Evolutionary conservation across 2,329 filamentous ascomycete genomes (phyloP), one percentile per base, ranked within the genome.

Genomic region (Monascus ruber): DNA sequence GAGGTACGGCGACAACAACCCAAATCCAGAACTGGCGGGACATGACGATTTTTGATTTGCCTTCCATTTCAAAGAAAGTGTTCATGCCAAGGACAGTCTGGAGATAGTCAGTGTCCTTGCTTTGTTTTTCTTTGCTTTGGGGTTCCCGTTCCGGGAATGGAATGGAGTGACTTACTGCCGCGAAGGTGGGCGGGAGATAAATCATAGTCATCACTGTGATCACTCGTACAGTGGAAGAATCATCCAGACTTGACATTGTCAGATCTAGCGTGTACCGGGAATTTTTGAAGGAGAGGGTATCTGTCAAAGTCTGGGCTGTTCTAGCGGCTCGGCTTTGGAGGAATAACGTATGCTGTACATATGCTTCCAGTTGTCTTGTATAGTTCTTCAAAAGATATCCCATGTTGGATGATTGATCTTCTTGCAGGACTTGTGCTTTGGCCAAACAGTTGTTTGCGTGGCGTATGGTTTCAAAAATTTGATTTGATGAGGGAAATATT

Each of bases 21-120:
- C 58, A 66, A 39, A 66, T 66, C 63, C 63, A 66, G 24, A 65
- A 51, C 48, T 58, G 59, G 6, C 54, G 47, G 3, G 58, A 59
- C 4, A 51, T 50, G n/a, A 60, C 43, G 7, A 64, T 52, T 4
- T 48, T 39, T 8, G 47, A 56, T 1, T 52, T 38, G 7, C 50
- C 26, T 28, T 64, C 54, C 42, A 61, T 47, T 24, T 52, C 53
- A 35, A 65, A 65, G 37, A 65, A 52, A 2, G 39, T 60, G 45
- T 64, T 65, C 62, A 65, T 65, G 2, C 63, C 62, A 38, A 66
- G 63, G 34, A 66, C 55, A 1, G 62, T 60, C 58, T 60, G 26
- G 24, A 11, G 10, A 10, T 6, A 32, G 32, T 5, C 26, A 9
- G 8, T 10, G 31, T 3, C 17, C 3, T 17, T 17, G 17, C 17